Conservation (phyloP, 345 rosid genomes). For the Pugionium cornutum region DNA sequence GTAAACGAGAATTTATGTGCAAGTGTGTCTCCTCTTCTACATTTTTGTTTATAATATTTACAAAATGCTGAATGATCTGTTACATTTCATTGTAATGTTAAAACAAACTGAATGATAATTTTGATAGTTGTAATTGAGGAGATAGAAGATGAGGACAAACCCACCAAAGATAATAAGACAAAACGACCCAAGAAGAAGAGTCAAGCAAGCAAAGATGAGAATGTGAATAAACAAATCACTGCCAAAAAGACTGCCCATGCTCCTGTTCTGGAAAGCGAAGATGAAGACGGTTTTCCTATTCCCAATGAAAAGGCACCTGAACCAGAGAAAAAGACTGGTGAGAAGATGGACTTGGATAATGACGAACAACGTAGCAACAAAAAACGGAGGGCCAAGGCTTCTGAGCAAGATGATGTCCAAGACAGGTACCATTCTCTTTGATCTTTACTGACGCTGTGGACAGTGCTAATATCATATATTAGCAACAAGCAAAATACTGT, state of each 20-base stretch:
- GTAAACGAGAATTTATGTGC: background rate
- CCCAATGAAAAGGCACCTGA: conserved; percentile 34
- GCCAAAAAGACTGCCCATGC: conserved; percentile 36
- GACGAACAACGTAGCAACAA: conserved; percentile 44
- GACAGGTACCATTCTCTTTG: conserved; percentile 52
- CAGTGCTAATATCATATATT: background rate
- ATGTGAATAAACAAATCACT: conserved; percentile 45
- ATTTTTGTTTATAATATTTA: background rate
- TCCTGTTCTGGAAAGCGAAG: conserved; percentile 72
- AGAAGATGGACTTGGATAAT: conserved; percentile 40
- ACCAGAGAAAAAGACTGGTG: conserved; percentile 29
- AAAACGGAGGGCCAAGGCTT: conserved; percentile 64
- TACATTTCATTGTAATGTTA: too few species aligned
- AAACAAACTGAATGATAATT: background rate
- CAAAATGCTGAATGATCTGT: too few species aligned
- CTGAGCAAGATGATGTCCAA: conserved; percentile 53
- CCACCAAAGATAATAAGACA: conserved; percentile 44
- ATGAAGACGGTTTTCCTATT: conserved; percentile 94
- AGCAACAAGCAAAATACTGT: background rate
- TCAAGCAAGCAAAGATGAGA: conserved; percentile 42
- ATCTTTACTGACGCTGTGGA: background rate
- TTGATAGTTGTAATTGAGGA: conserved; percentile 82
- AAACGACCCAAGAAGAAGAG: conserved; percentile 52
- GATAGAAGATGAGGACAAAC: conserved; percentile 74
- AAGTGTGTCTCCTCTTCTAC: conserved; percentile 7